Base-by-base conservation (phyloP, 2,329 filamentous ascomycete species). In the Nemania serpens region DNA sequence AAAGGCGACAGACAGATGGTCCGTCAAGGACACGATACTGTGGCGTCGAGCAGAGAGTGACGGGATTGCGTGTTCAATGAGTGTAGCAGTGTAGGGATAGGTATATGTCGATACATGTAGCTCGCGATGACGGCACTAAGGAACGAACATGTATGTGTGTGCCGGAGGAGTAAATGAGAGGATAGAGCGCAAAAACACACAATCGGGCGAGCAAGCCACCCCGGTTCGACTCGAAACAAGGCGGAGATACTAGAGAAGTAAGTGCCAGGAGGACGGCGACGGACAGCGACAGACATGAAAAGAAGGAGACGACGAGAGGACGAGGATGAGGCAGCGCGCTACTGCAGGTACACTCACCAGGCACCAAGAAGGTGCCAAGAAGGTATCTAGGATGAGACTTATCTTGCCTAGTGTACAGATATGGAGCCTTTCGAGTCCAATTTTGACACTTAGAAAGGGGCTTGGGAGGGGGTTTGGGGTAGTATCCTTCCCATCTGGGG, bases 11-110 rank as follows among this genome's bases (percentile, higher is more conserved):
- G 12, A 17, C 39, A 57, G 59, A 45, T 46, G 37, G 48, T 55
- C 51, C 57, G 48, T 60, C 53, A 63, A 65, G 58, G 58, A 63
- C 55, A 57, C 47, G 46, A 58, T 57, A 15, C 56, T 54, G 48
- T 55, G n/a, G 39, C 45, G 55, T 52, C 37, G 20, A 48, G 11
- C 11, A 55, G 39, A 34, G 53, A 58, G 45, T 20, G 58, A 55
- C 39, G 6, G 15, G 36, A 29, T 13, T 29, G 41, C 15, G 29
- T 48, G 17, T 17, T 53, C 17, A 59, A 57, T 20, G 55, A 59
- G 62, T n/a, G n/a, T n/a, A n/a, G n/a, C n/a, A n/a, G n/a, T n/a
- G n/a, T n/a, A n/a, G n/a, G n/a, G n/a, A n/a, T n/a, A 7, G 25
- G 7, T 29, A 29, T 29, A 29, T 7, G 7, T 7, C 25, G 25